Base-by-base conservation (phyloP, 345 rosid species). In the Mercurialis annua region DNA sequence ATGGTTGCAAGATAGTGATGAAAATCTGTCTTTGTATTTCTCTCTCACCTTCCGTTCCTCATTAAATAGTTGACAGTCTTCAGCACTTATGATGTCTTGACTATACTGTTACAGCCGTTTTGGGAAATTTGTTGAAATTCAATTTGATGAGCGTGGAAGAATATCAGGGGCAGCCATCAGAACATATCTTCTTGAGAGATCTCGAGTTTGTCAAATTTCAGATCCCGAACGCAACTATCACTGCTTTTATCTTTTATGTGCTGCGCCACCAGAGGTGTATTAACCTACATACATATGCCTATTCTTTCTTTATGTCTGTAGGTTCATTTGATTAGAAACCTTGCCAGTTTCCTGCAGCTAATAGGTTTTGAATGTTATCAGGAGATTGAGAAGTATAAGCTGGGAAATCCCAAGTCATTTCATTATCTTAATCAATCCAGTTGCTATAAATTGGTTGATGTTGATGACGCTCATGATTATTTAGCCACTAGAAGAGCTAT, bases 161-260 rank as follows among this genome's bases (percentile, higher is more conserved):
- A 92, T 92, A 83, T 90, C 97, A 27, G 96, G 98, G 67, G 98
- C 96, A 31, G 98, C 97, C 59, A 88, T 92, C 64, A 83, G 95
- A 82, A 90, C 98, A 26, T 92, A 92, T 82, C 95, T 92, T 71
- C 77, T 92, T 15, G 98, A 92, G 84, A 88, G 87, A 86, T 92
- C 97, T 76, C 96, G 98, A 51, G 98, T 92, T 65, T 90, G 98
- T 81, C 97, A 90, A 78, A 83, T 88, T 81, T 90, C 98, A 48
- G 90, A 90, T 66, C 82, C 89, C 64, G 98, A 92, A 76, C 90
- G 96, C 55, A 92, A 92, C 77, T 92, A 90, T 74, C 98, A 92
- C 79, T 90, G 98, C 68, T 92, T 92, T 77, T 92, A 92, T 74
- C 90, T 84, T 78, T 82, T 92, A 48, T 92, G 97, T 76, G 92